A percentile compares a stretch with the other conserved stretches of the same genome.
Evolutionary conservation across 768 basidiomycete genomes (phyloP).

Genomic region (Suillus cothurnatus): DNA sequence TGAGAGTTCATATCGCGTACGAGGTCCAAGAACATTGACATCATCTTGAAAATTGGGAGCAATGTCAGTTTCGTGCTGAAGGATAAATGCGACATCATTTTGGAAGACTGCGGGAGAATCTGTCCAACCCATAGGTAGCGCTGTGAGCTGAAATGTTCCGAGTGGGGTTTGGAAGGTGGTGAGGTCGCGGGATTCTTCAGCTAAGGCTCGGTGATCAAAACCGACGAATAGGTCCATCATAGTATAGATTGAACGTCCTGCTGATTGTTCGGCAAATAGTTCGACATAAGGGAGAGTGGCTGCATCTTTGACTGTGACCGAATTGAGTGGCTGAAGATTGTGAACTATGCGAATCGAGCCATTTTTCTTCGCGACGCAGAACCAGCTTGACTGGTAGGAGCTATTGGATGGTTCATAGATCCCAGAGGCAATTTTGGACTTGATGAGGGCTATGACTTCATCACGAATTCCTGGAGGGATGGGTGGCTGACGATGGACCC

Average conservation of each 20-base stretch:
- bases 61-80: constrained; percentile 13
- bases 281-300: constrained; percentile 14
- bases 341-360: constrained; percentile 24
- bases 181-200: too few relatives aligned
- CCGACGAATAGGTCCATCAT: too few relatives aligned
- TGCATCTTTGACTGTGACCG: constrained; percentile 4
- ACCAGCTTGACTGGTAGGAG: constrained; percentile 42
- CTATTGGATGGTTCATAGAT: constrained; percentile 38
- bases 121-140: constrained; percentile 44
- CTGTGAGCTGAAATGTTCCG: constrained; percentile 21
- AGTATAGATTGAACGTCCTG: too few relatives aligned
- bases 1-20: constrained; percentile 22
- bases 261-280: too few relatives aligned
- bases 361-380: constrained; percentile 35
- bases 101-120: constrained; percentile 44
- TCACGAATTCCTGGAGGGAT: too few relatives aligned
- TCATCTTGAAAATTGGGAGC: constrained; percentile 28
- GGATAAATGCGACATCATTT: constrained; percentile 32
- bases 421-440: too few relatives aligned
- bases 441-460: too few relatives aligned
- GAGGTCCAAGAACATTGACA: constrained; percentile 25
- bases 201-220: too few relatives aligned
- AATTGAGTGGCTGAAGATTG: constrained; percentile 25
- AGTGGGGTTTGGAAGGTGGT: constrained; percentile 12
- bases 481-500: too few relatives aligned